A percentile compares a stretch with the other conserved stretches of the same genome.
Evolutionary conservation across 2,329 filamentous ascomycete species (phyloP).

Genomic region (Ophiostoma fasciatum): DNA sequence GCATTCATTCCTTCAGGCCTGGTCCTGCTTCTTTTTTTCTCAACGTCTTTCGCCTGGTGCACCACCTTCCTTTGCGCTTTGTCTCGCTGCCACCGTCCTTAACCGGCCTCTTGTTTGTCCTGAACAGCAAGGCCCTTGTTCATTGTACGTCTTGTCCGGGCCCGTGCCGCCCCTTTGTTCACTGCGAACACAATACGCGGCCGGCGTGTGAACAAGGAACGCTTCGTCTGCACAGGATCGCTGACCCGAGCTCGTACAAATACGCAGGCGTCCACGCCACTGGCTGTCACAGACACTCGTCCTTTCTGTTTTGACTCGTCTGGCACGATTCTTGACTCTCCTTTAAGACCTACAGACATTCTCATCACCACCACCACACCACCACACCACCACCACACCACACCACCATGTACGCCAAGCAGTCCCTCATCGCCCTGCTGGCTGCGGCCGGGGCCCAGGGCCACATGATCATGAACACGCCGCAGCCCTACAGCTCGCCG

Average conservation of each 20-base stretch:
- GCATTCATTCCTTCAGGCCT: neutral
- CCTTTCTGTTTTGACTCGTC: neutral
- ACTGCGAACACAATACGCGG: too few species aligned
- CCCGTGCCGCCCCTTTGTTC: neutral
- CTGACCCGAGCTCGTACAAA: constrained; percentile 2
- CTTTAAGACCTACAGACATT: too few species aligned
- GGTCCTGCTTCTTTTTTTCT: neutral
- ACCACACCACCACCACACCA: constrained; percentile 14
- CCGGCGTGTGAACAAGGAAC: constrained; percentile 1
- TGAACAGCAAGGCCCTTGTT: neutral
- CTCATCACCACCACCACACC: constrained; percentile 1
- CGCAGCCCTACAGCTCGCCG: constrained; percentile 42
- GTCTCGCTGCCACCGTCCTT: too few species aligned
- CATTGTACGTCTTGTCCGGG: constrained; percentile 3
- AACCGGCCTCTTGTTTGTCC: neutral
- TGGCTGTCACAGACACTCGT: too few species aligned
- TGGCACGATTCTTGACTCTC: neutral
- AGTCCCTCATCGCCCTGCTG: constrained; percentile 33
- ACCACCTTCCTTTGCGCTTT: constrained; percentile 22
- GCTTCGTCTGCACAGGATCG: neutral
- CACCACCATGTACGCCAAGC: constrained; percentile 32
- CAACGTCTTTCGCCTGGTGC: constrained; percentile 25
- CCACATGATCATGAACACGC: constrained; percentile 61
- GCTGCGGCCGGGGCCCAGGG: constrained; percentile 46
- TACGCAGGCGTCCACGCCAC: too few species aligned